phyloP scores from a whole-genome alignment of 805 yeast genomes.

The Ogataea methylovora region DNA sequence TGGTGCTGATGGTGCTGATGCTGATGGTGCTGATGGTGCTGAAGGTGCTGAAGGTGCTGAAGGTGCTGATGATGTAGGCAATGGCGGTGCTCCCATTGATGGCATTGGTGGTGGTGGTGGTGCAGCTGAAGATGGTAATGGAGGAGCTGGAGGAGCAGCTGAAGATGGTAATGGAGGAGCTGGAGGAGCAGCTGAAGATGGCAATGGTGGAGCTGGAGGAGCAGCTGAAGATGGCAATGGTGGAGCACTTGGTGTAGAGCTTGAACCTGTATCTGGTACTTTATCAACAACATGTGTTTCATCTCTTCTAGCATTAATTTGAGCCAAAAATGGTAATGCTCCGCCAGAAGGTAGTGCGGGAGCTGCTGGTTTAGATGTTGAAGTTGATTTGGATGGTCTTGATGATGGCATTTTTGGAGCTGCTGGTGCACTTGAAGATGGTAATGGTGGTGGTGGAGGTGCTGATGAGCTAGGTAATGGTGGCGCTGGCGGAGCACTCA shows the following conservation, averaged over 20 bases:
- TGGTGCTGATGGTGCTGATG: conserved; percentile 15
- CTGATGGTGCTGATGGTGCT: conserved; percentile 17
- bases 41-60: conserved; percentile 17
- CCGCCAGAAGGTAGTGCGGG: conserved; percentile 25
- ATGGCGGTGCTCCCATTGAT: conserved; percentile 3
- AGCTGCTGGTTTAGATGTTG: conserved; percentile 16
- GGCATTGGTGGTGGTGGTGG: conserved; percentile 13
- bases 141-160: conserved; percentile 18
- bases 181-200: conserved; percentile 4
- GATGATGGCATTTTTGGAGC: conserved; percentile 6
- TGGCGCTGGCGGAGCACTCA: conserved; percentile 10
- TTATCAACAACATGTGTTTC: conserved; percentile 43
- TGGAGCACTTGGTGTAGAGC: conserved; percentile 15
- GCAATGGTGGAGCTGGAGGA: conserved; percentile 4
- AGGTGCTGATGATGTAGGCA: conserved; percentile 9
- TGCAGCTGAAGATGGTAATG: conserved; percentile 12
- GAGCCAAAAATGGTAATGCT: conserved; percentile 49
- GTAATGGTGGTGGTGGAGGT: conserved; percentile 6
- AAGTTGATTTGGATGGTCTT: neutral
- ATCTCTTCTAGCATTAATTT: conserved; percentile 48
- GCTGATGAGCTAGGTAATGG: conserved; percentile 13
- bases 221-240: neutral
- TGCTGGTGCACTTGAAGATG: neutral
- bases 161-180: conserved; percentile 18
- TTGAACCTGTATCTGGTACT: conserved; percentile 12